phyloP scores from a whole-genome alignment of 2,329 filamentous ascomycete genomes.

The Incumbomyces delicatus region DNA sequence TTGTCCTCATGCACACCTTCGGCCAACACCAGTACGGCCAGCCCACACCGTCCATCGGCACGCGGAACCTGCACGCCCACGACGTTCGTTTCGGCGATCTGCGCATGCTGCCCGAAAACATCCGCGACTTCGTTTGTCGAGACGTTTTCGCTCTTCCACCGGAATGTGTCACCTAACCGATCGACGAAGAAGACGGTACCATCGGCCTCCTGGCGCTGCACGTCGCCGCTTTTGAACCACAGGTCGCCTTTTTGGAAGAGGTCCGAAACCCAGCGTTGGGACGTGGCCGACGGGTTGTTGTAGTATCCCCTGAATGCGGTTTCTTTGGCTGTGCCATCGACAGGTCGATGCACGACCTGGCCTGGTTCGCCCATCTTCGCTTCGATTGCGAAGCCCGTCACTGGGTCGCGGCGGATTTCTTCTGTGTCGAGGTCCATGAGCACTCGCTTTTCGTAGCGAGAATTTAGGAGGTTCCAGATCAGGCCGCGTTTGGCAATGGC shows the following conservation, averaged over 20 bases:
- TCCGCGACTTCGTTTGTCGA: slow-evolving; percentile 72
- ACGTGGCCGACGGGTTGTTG: slow-evolving; percentile 59
- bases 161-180: slow-evolving; percentile 45
- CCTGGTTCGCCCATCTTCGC: slow-evolving; percentile 57
- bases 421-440: slow-evolving; percentile 58
- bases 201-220: slow-evolving; percentile 60
- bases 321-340: slow-evolving; percentile 37
- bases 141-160: slow-evolving; percentile 67
- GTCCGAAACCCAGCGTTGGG: slow-evolving; percentile 62
- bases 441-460: slow-evolving; percentile 54
- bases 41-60: slow-evolving; percentile 76
- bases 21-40: slow-evolving; percentile 51
- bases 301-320: slow-evolving; percentile 73
- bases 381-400: slow-evolving; percentile 57
- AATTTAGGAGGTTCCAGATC: slow-evolving; percentile 44
- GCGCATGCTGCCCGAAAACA: slow-evolving; percentile 55
- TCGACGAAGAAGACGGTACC: slow-evolving; percentile 73
- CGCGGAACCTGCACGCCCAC: slow-evolving; percentile 72
- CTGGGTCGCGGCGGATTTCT: slow-evolving; percentile 51
- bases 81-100: slow-evolving; percentile 69
- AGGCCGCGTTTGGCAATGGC: slow-evolving; percentile 62
- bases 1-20: slow-evolving; percentile 30
- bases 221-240: slow-evolving; percentile 75
- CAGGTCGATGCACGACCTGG: slow-evolving; percentile 60
- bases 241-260: slow-evolving; percentile 69